Conservation (phyloP, 305 asterid genomes). For the Fraxinus angustifolia region DNA sequence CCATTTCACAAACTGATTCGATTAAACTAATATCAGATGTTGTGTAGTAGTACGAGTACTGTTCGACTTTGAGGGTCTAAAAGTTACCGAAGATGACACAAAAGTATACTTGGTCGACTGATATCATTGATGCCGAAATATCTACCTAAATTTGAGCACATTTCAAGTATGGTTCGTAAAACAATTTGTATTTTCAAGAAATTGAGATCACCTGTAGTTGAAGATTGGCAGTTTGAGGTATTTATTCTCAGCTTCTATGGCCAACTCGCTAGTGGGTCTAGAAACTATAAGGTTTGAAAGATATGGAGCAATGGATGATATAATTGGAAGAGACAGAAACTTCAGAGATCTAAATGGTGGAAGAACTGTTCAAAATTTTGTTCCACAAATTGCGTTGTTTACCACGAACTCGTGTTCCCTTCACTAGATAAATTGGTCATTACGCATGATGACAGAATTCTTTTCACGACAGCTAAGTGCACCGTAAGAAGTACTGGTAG, state of each 20-base stretch:
- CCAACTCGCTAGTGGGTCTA: not conserved
- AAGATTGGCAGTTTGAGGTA: not conserved
- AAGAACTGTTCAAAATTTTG: not conserved
- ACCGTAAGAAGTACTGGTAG: not conserved
- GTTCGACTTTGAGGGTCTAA: not conserved
- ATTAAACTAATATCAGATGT: not conserved
- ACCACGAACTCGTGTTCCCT: constrained; percentile 2
- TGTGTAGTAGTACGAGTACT: constrained; percentile 7
- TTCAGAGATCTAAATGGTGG: not conserved
- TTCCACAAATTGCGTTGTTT: not conserved
- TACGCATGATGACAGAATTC: not conserved
- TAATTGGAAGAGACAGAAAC: no score
- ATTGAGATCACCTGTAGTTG: not conserved
- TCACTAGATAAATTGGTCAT: not conserved
- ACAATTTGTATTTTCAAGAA: not conserved
- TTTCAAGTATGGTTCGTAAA: not conserved
- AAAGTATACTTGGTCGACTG: not conserved
- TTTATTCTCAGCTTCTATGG: not conserved
- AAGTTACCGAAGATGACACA: not conserved
- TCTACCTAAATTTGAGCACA: not conserved
- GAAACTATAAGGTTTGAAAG: not conserved
- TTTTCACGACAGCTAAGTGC: not conserved
- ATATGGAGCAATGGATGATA: no score
- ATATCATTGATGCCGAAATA: not conserved
- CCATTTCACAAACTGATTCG: not conserved